A percentile compares a stretch with the other conserved stretches of the same genome.
These are phyloP conservation scores for Iodosphaeria phyllophila DNA, from an alignment of 2,329 filamentous ascomycete species.

Conservation along the genomic window DNA sequence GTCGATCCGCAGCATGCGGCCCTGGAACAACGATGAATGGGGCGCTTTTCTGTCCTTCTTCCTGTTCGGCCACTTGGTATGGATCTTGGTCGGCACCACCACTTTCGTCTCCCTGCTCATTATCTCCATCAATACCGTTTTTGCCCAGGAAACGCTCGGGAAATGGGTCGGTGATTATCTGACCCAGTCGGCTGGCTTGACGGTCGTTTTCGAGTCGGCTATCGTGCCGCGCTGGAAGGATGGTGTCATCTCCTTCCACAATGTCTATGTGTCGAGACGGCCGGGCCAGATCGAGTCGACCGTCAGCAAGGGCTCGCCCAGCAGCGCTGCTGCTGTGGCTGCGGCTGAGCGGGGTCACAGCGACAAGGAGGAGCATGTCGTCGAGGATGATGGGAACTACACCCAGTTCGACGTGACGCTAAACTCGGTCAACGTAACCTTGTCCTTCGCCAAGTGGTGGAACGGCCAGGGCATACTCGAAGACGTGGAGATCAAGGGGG, in stretches of 20 bases:
- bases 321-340: constrained; percentile 66
- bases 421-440: constrained; percentile 83
- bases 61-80: constrained; percentile 77
- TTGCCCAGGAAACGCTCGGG: constrained; percentile 89
- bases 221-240: constrained; percentile 94
- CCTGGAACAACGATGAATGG: constrained; percentile 94
- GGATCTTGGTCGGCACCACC: constrained; percentile 91
- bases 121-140: constrained; percentile 82
- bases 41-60: constrained; percentile 91
- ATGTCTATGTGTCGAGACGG: constrained; percentile 84
- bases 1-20: constrained; percentile 80
- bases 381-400: constrained; percentile 80
- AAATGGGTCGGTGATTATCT: constrained; percentile 90
- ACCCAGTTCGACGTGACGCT: constrained; percentile 95
- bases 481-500: constrained; percentile 85
- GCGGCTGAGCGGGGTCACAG: constrained; percentile 49
- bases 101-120: constrained; percentile 92
- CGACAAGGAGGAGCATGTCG: constrained; percentile 22
- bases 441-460: constrained; percentile 98
- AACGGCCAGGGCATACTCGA: constrained; percentile 83
- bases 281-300: constrained; percentile 67
- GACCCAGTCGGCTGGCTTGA: constrained; percentile 80
- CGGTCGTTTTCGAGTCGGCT: constrained; percentile 90
- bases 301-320: constrained; percentile 82
- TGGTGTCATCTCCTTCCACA: constrained; percentile 89